Conservation (phyloP, 148 eudicot genomes). For the Mesembryanthemum crystallinum region DNA sequence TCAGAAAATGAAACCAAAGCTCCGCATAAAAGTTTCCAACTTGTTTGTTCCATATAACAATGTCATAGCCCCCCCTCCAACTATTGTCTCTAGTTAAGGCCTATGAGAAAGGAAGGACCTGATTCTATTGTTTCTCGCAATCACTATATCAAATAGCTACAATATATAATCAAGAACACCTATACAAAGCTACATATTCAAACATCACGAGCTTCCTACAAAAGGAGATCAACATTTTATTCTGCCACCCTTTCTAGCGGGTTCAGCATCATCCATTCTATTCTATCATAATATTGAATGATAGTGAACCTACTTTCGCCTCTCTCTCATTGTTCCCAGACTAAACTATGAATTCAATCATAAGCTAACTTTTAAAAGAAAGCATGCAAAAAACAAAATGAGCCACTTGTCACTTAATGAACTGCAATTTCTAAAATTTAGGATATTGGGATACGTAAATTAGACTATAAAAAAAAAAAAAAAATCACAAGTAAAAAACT, state of each 20-base stretch:
- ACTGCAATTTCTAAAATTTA: too few species aligned
- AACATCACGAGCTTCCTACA: background rate
- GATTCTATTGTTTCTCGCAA: background rate
- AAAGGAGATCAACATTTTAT: background rate
- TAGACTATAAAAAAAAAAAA: too few species aligned
- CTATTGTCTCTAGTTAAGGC: background rate
- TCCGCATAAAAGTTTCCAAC: background rate
- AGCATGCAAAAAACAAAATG: background rate
- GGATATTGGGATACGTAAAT: too few species aligned
- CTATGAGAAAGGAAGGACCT: background rate
- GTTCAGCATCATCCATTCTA: background rate
- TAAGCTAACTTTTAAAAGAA: background rate
- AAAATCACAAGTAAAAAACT: too few species aligned
- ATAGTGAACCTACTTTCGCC: too few species aligned
- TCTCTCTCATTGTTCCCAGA: background rate
- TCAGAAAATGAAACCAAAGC: conserved; percentile 19
- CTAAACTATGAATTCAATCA: background rate
- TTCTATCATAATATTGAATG: background rate
- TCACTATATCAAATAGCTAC: background rate
- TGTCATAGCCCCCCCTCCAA: background rate
- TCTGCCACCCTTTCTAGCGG: background rate
- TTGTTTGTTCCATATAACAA: background rate
- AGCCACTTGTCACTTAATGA: too few species aligned
- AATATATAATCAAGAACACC: background rate
- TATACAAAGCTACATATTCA: background rate